phyloP scores from a whole-genome alignment of 1,284 basidiomycete genomes.

The Microbotryum violaceum region DNA sequence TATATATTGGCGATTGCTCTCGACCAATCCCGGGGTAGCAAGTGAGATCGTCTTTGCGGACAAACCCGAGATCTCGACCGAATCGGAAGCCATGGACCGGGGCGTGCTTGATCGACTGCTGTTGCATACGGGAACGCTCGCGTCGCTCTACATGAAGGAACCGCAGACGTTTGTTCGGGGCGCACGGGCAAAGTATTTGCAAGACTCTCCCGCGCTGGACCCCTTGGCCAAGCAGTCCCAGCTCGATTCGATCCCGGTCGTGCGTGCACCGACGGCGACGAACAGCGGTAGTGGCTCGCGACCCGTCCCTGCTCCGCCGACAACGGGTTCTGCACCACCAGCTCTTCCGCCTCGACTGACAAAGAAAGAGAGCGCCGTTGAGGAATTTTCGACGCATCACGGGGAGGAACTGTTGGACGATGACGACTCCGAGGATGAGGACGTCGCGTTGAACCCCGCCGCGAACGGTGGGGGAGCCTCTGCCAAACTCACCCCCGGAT shows the following conservation, averaged over 20 bases:
- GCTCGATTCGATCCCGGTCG: conserved; percentile 30
- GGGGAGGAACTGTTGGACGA: conserved; percentile 10
- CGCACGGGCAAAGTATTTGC: conserved; percentile 32
- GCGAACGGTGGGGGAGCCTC: neutral
- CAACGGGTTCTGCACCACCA: neutral
- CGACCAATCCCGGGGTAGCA: conserved; percentile 83
- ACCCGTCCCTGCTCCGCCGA: neutral
- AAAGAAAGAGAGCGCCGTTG: neutral
- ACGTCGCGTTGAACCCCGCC: conserved; percentile 24
- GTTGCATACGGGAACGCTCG: conserved; percentile 36
- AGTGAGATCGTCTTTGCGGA: conserved; percentile 86
- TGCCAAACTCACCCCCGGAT: neutral
- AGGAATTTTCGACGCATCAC: neutral
- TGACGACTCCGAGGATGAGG: conserved; percentile 27
- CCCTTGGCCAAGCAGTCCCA: conserved; percentile 33
- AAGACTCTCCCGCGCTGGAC: conserved; percentile 35
- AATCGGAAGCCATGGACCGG: conserved; percentile 93
- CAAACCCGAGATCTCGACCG: conserved; percentile 89
- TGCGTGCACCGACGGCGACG: neutral
- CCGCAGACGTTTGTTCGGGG: conserved; percentile 30
- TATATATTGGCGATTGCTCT: conserved; percentile 98
- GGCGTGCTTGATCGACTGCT: conserved; percentile 80
- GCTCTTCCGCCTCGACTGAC: neutral
- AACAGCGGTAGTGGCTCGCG: conserved; percentile 2
- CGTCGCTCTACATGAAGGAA: conserved; percentile 37